Percentiles rank a stretch among this genome's conserved stretches.
These are phyloP conservation scores for Arachis hypogaea DNA, from an alignment of 306 rosid species.

Conservation along the genomic window DNA sequence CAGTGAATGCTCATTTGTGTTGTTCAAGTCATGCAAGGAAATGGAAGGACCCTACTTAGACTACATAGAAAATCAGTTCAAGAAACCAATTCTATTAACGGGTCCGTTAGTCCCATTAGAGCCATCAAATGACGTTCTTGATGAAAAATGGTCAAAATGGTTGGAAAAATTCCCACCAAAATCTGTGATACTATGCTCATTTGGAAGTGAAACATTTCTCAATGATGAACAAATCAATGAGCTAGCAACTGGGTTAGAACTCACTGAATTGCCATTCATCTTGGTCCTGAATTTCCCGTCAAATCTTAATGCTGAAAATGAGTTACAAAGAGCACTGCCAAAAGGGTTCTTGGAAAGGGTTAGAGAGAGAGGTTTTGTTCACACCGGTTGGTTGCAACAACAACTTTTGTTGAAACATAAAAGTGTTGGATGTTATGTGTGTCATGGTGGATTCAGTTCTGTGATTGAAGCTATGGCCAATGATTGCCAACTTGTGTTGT, in stretches of 20 bases:
- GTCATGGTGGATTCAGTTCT: slow-evolving; percentile 61
- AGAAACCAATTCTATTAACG: slow-evolving; percentile 36
- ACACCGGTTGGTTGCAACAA: slow-evolving; percentile 62
- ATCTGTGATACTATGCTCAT: slow-evolving; percentile 52
- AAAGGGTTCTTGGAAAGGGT: slow-evolving; percentile 51
- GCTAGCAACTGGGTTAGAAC: slow-evolving; percentile 51
- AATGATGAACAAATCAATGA: slow-evolving; percentile 49
- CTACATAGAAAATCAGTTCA: slow-evolving; percentile 38
- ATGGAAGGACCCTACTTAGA: slow-evolving; percentile 51
- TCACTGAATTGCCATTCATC: slow-evolving; percentile 49
- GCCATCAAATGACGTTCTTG: slow-evolving; percentile 34
- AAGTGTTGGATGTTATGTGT: slow-evolving; percentile 46
- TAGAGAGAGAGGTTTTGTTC: slow-evolving; percentile 46
- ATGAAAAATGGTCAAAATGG: slow-evolving; percentile 50
- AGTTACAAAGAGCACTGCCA: slow-evolving; percentile 44
- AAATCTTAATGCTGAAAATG: slow-evolving; percentile 9
- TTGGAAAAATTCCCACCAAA: slow-evolving; percentile 35
- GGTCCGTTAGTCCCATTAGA: slow-evolving; percentile 57
- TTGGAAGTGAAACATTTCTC: slow-evolving; percentile 64
- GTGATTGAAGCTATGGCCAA: slow-evolving; percentile 52
- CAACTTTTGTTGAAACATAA: slow-evolving; percentile 47
- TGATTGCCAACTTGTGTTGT: slow-evolving; percentile 52
- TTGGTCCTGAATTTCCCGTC: slow-evolving; percentile 53
- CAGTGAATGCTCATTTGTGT: slow-evolving; percentile 35
- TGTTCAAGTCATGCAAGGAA: slow-evolving; percentile 47